phyloP scores from a whole-genome alignment of 2,329 filamentous ascomycete species.

The Diaporthe sp. region DNA sequence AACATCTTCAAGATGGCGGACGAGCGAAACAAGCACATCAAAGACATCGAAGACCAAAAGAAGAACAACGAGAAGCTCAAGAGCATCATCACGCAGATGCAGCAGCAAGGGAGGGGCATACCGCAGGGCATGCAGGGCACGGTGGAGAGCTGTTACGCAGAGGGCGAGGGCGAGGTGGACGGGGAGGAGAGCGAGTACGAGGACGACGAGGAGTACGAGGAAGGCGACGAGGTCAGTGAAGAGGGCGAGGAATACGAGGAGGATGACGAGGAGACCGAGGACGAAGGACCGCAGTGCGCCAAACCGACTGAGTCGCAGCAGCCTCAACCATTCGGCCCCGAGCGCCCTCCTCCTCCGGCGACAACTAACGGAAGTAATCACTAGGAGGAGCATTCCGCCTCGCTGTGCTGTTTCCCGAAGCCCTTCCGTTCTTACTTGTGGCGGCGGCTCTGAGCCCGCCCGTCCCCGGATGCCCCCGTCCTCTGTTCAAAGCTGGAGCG shows the following conservation, averaged over 20 bases:
- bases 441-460: constrained; percentile 20
- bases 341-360: constrained; percentile 59
- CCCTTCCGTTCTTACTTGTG: background rate
- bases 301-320: constrained; percentile 51
- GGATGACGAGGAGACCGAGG: constrained; percentile 54
- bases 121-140: constrained; percentile 74
- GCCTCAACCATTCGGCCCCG: constrained; percentile 62
- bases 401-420: constrained; percentile 28
- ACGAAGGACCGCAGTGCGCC: constrained; percentile 49
- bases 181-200: constrained; percentile 75
- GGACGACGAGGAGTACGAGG: constrained; percentile 73
- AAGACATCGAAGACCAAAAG: constrained; percentile 83
- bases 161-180: constrained; percentile 63
- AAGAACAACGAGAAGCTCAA: constrained; percentile 93
- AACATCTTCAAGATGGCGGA: constrained; percentile 99
- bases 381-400: constrained; percentile 42
- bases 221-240: constrained; percentile 73
- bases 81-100: constrained; percentile 96
- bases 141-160: constrained; percentile 72
- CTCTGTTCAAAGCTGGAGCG: constrained; percentile 29
- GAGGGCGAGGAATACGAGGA: constrained; percentile 69
- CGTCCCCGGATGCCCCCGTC: constrained; percentile 1
- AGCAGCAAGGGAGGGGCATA: constrained; percentile 88
- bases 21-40: constrained; percentile 83
- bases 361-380: constrained; percentile 60